Evolutionary conservation across 148 eudicot species (phyloP).

Genomic region (Camellia sinensis): DNA sequence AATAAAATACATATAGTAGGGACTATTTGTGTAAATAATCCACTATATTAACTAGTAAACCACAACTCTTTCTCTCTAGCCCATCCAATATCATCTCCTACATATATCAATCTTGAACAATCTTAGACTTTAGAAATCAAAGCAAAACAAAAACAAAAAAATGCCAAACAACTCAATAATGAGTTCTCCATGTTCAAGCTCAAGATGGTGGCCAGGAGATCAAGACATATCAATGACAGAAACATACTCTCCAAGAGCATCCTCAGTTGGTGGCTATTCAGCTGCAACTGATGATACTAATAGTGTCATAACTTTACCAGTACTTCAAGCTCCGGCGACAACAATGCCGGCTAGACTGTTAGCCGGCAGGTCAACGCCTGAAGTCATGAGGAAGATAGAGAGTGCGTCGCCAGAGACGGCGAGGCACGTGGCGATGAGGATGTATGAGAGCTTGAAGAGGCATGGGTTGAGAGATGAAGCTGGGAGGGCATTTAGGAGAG

Average conservation of each 20-base stretch:
- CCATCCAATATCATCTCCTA: no score
- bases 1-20: no score
- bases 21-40: no score
- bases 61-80: no score
- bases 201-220: background rate
- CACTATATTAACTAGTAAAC: no score
- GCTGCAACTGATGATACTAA: background rate
- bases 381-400: background rate
- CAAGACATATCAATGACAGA: background rate
- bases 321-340: background rate
- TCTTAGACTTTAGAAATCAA: background rate
- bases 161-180: background rate
- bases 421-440: constrained; percentile 6
- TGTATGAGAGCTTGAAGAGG: constrained; percentile 18
- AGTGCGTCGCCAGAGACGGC: constrained; percentile 16
- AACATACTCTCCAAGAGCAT: background rate
- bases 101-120: no score
- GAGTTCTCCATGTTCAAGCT: background rate
- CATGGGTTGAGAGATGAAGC: constrained; percentile 15
- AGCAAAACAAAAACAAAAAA: background rate
- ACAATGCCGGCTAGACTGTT: no score
- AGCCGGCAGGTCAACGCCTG: constrained; percentile 8
- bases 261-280: background rate
- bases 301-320: background rate
- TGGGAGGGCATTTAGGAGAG: background rate